Evolutionary conservation across 73 alveolate genomes (phyloP).

Genomic region (Stentor coeruleus): DNA sequence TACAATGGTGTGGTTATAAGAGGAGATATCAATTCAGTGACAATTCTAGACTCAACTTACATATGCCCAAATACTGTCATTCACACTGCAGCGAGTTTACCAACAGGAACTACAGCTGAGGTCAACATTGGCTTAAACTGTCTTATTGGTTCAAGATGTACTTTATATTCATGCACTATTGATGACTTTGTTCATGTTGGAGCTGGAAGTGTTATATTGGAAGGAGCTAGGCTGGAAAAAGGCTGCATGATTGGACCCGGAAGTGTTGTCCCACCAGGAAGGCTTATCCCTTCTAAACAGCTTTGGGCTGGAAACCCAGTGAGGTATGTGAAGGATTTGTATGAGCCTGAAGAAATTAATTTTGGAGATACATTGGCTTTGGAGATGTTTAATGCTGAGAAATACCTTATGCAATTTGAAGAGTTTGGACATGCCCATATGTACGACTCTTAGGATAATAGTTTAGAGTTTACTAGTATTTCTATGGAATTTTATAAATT

Average conservation of each 20-base stretch:
- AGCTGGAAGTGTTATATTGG: conserved; percentile 63
- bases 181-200: conserved; percentile 79
- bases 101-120: conserved; percentile 71
- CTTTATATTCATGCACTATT: conserved; percentile 70
- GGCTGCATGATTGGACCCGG: conserved; percentile 79
- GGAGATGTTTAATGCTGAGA: neutral
- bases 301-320: conserved; percentile 94
- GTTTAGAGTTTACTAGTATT: no score
- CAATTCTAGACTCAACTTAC: conserved; percentile 37
- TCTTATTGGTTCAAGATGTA: conserved; percentile 62
- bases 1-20: conserved; percentile 48
- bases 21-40: conserved; percentile 56
- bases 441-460: conserved; percentile 18
- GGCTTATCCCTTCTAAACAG: conserved; percentile 79
- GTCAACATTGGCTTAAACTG: conserved; percentile 55
- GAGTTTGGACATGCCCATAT: conserved; percentile 27
- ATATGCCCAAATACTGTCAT: conserved; percentile 77
- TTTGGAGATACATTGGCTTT: neutral
- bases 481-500: no score
- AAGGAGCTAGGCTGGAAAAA: conserved; percentile 82
- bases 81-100: conserved; percentile 77
- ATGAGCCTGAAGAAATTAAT: conserved; percentile 35
- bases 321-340: conserved; percentile 43
- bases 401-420: conserved; percentile 4
- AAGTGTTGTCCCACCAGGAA: conserved; percentile 90